These are phyloP conservation scores for Lachnellula occidentalis DNA, from an alignment of 2,329 filamentous ascomycete genomes.

Conservation along the genomic window DNA sequence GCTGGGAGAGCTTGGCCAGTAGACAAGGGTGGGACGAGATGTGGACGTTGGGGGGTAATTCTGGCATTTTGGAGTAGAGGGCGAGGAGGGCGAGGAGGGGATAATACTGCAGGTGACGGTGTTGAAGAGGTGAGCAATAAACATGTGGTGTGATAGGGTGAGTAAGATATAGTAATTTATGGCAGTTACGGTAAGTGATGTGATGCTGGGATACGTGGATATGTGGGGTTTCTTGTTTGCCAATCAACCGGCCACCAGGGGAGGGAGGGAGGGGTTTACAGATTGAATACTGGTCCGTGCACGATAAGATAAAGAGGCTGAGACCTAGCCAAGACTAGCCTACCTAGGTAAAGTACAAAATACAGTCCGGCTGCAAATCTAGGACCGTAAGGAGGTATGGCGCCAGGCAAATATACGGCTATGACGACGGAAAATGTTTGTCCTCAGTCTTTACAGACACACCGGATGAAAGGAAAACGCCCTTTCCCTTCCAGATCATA, in stretches of 20 bases:
- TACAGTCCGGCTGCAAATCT: neutral
- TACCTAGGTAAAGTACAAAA: no score
- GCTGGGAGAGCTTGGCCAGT: conserved; percentile 80
- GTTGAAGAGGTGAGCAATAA: conserved; percentile 4
- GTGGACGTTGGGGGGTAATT: conserved; percentile 59
- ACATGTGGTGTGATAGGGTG: neutral
- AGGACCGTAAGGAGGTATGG: no score
- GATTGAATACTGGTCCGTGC: neutral
- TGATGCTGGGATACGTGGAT: neutral
- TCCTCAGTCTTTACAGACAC: neutral
- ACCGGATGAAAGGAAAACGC: neutral
- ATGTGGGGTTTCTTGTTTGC: no score
- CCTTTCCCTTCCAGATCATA: neutral
- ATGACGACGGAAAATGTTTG: neutral
- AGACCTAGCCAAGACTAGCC: no score
- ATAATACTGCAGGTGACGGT: neutral
- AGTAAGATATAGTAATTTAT: no score
- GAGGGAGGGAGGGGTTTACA: no score
- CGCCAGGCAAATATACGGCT: no score
- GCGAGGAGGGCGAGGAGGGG: neutral
- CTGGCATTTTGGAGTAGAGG: conserved; percentile 21
- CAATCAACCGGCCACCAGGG: neutral
- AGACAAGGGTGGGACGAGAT: conserved; percentile 83
- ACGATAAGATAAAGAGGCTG: neutral
- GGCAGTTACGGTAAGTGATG: no score